A percentile compares a stretch with the other conserved stretches of the same genome.
Conservation (phyloP, 148 eudicot species). For the Vaccinium corymbosum region DNA sequence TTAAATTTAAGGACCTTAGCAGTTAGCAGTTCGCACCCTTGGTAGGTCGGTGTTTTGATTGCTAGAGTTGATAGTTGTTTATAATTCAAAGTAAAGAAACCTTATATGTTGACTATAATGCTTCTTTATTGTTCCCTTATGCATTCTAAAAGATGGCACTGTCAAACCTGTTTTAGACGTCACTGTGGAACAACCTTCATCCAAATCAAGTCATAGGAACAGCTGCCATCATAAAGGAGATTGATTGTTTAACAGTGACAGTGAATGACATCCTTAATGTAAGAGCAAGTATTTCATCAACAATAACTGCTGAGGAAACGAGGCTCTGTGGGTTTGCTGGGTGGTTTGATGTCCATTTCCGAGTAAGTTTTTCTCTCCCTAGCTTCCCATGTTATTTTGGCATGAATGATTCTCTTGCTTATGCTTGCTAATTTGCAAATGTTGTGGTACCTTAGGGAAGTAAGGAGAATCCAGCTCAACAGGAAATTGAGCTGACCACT, state of each 20-base stretch:
- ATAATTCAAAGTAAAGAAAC: background rate
- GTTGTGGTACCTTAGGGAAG: conserved; percentile 54
- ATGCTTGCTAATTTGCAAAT: background rate
- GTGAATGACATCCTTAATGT: conserved; percentile 62
- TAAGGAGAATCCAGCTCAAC: conserved; percentile 55
- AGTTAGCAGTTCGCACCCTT: background rate
- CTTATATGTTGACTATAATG: background rate
- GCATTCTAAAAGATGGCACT: conserved; percentile 8
- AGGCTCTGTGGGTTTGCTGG: conserved; percentile 84
- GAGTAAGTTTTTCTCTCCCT: conserved; percentile 50
- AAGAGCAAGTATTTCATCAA: conserved; percentile 47
- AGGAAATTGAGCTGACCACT: conserved; percentile 78
- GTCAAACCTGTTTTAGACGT: conserved; percentile 49
- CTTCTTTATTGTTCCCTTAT: background rate
- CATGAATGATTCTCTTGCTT: background rate
- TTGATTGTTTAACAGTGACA: conserved; percentile 77
- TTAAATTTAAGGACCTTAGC: background rate
- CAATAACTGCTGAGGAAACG: conserved; percentile 48
- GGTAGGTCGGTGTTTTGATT: background rate
- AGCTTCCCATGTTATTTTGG: background rate
- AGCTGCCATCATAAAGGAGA: conserved; percentile 64
- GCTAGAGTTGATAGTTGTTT: background rate
- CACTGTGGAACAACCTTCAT: conserved; percentile 88
- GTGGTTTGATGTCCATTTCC: conserved; percentile 99
- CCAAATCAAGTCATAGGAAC: conserved; percentile 86